phyloP scores from a whole-genome alignment of 1,284 basidiomycete genomes.

The Trichosporon coremiiforme region DNA sequence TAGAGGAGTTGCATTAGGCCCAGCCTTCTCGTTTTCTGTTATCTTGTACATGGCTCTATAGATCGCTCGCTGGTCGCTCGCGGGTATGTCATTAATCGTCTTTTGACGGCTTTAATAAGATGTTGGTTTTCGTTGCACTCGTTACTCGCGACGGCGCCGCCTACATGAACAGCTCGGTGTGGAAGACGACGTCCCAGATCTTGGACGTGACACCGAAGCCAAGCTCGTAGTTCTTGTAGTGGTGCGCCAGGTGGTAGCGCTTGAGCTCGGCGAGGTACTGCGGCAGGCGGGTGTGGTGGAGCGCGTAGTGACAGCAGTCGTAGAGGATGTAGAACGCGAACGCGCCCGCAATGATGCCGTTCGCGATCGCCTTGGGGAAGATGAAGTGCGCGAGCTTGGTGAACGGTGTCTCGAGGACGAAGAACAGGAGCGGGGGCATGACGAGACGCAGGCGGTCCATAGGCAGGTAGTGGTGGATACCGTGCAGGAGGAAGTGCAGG shows the following conservation, averaged over 20 bases:
- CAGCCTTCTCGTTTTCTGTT: not conserved
- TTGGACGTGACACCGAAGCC: slow-evolving; percentile 97
- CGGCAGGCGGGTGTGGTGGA: slow-evolving; percentile 88
- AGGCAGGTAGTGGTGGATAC: slow-evolving; percentile 95
- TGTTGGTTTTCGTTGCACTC: not conserved
- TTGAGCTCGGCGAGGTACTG: slow-evolving; percentile 89
- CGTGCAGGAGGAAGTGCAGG: slow-evolving; percentile 91
- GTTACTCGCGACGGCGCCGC: too few species aligned
- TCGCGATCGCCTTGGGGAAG: slow-evolving; percentile 83
- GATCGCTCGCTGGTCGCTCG: not conserved
- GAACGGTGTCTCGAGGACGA: slow-evolving; percentile 78
- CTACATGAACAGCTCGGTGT: slow-evolving; percentile 65
- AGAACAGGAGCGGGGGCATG: slow-evolving; percentile 93
- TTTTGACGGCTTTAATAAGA: too few species aligned
- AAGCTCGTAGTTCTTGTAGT: slow-evolving; percentile 97
- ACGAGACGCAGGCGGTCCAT: slow-evolving; percentile 95
- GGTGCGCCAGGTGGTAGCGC: slow-evolving; percentile 95
- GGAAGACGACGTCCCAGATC: slow-evolving; percentile 93
- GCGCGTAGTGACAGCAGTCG: slow-evolving; percentile 88
- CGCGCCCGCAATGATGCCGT: slow-evolving; percentile 88
- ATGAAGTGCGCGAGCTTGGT: slow-evolving; percentile 79
- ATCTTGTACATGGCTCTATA: slow-evolving; percentile 13
- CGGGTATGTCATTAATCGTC: slow-evolving; percentile 16
- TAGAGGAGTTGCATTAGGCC: not conserved
- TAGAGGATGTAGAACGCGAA: slow-evolving; percentile 90